Conservation (phyloP, 106 monocot species). For the Dioscorea dumetorum region DNA sequence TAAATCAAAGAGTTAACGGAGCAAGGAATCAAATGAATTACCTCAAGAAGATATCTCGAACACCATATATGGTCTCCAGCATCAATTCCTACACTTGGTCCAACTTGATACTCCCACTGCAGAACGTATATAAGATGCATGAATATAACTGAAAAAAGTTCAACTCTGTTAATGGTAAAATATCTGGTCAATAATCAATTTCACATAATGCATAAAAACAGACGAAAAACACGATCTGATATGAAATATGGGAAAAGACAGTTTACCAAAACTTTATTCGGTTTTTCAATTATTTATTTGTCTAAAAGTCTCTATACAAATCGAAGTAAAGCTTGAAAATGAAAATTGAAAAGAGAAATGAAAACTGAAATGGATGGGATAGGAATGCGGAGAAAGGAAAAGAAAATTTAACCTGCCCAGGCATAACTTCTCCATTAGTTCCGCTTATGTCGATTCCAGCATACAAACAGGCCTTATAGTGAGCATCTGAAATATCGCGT, state of each 20-base stretch:
- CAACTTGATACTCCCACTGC: constrained; percentile 88
- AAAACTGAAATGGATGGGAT: not conserved
- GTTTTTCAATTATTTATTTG: too few species aligned
- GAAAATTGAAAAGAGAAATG: not conserved
- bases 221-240: too few species aligned
- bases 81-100: constrained; percentile 69
- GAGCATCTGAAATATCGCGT: constrained; percentile 75
- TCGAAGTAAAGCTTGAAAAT: too few species aligned
- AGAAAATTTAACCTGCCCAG: constrained; percentile 49
- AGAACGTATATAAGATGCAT: not conserved
- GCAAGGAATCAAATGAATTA: constrained; percentile 7
- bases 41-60: constrained; percentile 74
- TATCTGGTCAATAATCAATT: too few species aligned
- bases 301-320: too few species aligned
- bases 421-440: constrained; percentile 81
- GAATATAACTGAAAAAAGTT: too few species aligned
- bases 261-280: too few species aligned
- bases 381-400: not conserved
- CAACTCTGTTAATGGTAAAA: too few species aligned
- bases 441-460: constrained; percentile 80
- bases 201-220: too few species aligned
- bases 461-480: constrained; percentile 74
- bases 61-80: constrained; percentile 71
- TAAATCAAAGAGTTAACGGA: too few species aligned
- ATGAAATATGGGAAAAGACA: too few species aligned